A percentile compares a stretch with the other conserved stretches of the same genome.
These are phyloP conservation scores for Hippophae gyantsensis DNA, from an alignment of 306 rosid genomes.

Conservation along the genomic window DNA sequence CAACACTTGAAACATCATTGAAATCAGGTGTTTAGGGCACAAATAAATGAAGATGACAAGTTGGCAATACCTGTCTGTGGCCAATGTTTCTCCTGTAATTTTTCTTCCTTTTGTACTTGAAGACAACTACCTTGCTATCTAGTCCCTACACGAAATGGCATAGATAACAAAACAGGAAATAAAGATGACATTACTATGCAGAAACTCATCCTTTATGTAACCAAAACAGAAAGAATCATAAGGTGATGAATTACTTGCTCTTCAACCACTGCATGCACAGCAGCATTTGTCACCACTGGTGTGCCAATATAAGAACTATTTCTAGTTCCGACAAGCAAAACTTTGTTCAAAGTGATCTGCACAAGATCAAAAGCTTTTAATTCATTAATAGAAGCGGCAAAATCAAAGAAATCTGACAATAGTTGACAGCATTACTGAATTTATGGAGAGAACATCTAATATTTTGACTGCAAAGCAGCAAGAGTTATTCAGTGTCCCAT, in stretches of 20 bases:
- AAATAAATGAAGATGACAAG: not conserved
- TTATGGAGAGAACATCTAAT: too few relatives aligned
- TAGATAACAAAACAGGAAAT: slow-evolving; percentile 1
- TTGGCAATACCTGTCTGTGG: slow-evolving; percentile 66
- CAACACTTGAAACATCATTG: too few relatives aligned
- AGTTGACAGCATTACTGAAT: too few relatives aligned
- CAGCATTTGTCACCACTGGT: slow-evolving; percentile 93
- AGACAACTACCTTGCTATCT: slow-evolving; percentile 69
- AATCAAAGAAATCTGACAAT: not conserved
- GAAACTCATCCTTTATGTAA: not conserved
- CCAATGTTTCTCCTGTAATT: slow-evolving; percentile 81
- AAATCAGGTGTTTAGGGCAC: not conserved
- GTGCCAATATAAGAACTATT: slow-evolving; percentile 67
- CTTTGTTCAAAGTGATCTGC: slow-evolving; percentile 81
- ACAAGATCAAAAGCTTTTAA: slow-evolving; percentile 13
- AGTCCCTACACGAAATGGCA: slow-evolving; percentile 45
- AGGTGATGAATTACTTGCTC: slow-evolving; percentile 55
- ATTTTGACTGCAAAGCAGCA: too few relatives aligned
- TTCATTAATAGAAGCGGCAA: slow-evolving; percentile 1
- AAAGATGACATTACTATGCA: slow-evolving; percentile 5
- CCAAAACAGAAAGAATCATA: slow-evolving; percentile 1
- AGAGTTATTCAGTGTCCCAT: too few relatives aligned
- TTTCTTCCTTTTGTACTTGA: slow-evolving; percentile 86
- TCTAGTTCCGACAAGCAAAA: slow-evolving; percentile 86
- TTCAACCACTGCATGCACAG: slow-evolving; percentile 90